Percentiles rank a stretch among this genome's conserved stretches.
Conservation (phyloP, 1,284 basidiomycete species). For the Ganoderma resinaceum region DNA sequence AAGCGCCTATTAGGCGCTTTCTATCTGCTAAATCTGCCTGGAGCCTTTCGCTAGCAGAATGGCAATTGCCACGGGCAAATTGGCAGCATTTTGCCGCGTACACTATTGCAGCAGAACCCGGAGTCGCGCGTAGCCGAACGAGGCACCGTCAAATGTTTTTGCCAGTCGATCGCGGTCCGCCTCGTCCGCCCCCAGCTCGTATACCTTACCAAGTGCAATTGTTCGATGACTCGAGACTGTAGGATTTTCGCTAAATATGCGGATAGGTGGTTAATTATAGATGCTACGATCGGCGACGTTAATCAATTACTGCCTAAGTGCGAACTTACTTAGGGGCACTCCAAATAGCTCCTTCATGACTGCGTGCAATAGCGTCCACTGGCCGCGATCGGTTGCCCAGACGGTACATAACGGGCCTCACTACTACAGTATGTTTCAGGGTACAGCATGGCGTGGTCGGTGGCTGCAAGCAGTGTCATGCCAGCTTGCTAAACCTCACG, state of each 20-base stretch:
- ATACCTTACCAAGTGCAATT: background rate
- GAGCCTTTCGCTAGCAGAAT: too few relatives aligned
- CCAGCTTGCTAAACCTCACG: too few relatives aligned
- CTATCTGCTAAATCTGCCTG: too few relatives aligned
- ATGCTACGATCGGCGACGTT: background rate
- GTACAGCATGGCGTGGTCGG: background rate
- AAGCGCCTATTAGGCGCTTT: too few relatives aligned
- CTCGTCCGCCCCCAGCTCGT: background rate
- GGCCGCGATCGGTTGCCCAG: background rate
- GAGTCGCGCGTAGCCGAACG: background rate
- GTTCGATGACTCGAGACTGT: background rate
- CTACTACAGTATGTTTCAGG: background rate
- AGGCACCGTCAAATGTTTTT: background rate
- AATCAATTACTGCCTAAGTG: too few relatives aligned
- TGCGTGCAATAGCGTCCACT: background rate
- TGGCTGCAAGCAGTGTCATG: too few relatives aligned
- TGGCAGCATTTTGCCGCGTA: too few relatives aligned
- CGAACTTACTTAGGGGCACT: too few relatives aligned
- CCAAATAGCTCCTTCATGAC: too few relatives aligned
- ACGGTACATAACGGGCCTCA: background rate
- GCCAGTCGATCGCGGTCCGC: background rate
- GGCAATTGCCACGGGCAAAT: too few relatives aligned
- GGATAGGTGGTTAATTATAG: background rate
- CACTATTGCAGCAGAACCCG: too few relatives aligned
- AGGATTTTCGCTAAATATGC: background rate